Evolutionary conservation across 1,284 basidiomycete genomes (phyloP), one percentile per base, ranked within the genome.

Genomic region (Marasmius tenuissimus): DNA sequence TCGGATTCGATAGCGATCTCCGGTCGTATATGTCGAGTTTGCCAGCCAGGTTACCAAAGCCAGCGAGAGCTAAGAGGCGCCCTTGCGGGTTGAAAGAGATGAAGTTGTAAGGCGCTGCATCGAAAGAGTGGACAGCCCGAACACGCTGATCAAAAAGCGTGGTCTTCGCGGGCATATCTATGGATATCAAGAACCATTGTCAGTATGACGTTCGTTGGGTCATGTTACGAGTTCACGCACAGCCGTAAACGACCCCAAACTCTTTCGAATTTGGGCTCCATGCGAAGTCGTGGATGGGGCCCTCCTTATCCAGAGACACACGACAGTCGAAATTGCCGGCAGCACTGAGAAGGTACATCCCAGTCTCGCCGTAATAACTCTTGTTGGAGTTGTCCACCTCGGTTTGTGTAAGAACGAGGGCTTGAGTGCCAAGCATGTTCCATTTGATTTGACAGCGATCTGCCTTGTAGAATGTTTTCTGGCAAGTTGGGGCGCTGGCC

Each of bases 231-330:
- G 53, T 33, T 0, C 49, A 85, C 93, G 76, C 70, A 95, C 93
- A 98, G 68, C 97, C 96, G 73, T 98, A 98, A 53, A 96, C 90
- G 40, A 98, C 96, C 63, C 89, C 88, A 71, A 98, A 99, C 76
- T 99, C 97, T 73, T 96, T 94, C 59, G 93, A 94, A 70, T 95
- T 97, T n/a, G 97, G 96, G 69, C 89, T 96, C 97, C 97, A 99
- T 18, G 87, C 81, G 70, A 97, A 97, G 73, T 98, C 97, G 71
- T 98, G 96, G 67, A 99, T 95, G 1, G 96, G 96, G 1, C 97
- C 97, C 66, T 98, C 96, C 80, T 97, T 98, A 79, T 98, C 96
- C 45, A 98, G 82, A 4, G 89, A 86, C 39, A 99, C 92, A 33
- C 94, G 85, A 73, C 94, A 96, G 74, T 98, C 96, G 68, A 96